Evolutionary conservation across 805 yeast species (phyloP).

Genomic region (Huiozyma sinensis): DNA sequence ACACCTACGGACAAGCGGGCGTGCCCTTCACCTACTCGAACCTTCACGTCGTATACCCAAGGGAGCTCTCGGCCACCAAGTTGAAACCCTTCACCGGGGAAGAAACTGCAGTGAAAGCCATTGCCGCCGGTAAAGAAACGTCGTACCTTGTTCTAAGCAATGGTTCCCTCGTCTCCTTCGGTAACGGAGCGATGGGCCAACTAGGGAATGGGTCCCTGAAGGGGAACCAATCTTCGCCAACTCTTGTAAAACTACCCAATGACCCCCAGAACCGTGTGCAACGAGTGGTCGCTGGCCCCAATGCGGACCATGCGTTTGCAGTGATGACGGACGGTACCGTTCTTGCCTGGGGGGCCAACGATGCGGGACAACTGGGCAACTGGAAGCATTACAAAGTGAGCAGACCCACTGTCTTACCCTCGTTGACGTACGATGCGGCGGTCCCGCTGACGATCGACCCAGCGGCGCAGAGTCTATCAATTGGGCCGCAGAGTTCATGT

Average conservation of each 20-base stretch:
- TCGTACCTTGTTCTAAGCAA: conserved; percentile 17
- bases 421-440: too few relatives aligned
- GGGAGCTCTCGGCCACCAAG: conserved; percentile 30
- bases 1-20: conserved; percentile 78
- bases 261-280: too few relatives aligned
- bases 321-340: too few relatives aligned
- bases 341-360: too few relatives aligned
- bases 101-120: conserved; percentile 15
- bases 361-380: too few relatives aligned
- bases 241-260: conserved; percentile 33
- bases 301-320: too few relatives aligned
- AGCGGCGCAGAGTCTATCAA: too few relatives aligned
- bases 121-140: not conserved
- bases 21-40: conserved; percentile 53
- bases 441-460: too few relatives aligned
- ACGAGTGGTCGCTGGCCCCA: too few relatives aligned
- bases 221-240: conserved; percentile 64
- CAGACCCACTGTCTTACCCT: too few relatives aligned
- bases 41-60: conserved; percentile 64
- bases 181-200: conserved; percentile 80
- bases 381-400: too few relatives aligned
- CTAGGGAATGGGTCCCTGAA: conserved; percentile 68
- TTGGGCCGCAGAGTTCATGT: too few relatives aligned
- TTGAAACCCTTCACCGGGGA: conserved; percentile 33
- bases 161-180: conserved; percentile 49